phyloP scores from a whole-genome alignment of 306 rosid species.

The Cyamopsis tetragonoloba region DNA sequence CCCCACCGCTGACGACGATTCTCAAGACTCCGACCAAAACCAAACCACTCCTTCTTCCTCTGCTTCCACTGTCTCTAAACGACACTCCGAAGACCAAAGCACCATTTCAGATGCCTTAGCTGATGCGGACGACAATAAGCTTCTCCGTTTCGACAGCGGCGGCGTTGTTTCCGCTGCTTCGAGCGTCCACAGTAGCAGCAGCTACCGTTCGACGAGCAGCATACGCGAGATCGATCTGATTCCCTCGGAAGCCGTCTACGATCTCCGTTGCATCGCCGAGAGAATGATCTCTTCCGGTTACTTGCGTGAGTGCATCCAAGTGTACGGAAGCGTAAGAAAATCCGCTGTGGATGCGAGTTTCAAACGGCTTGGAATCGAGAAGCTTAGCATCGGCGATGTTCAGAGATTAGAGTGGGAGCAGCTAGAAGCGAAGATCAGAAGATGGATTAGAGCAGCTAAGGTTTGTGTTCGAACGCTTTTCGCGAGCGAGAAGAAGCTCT shows the following conservation, averaged over 20 bases:
- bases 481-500: conserved; percentile 84
- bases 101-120: too few species aligned
- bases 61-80: background rate
- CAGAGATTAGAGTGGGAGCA: conserved; percentile 90
- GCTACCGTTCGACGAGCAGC: conserved; percentile 67
- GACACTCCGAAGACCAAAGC: background rate
- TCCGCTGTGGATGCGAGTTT: conserved; percentile 76
- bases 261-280: conserved; percentile 83
- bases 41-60: background rate
- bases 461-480: conserved; percentile 74
- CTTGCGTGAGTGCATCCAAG: conserved; percentile 86
- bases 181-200: conserved; percentile 30
- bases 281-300: conserved; percentile 87
- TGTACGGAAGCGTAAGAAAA: conserved; percentile 84
- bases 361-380: conserved; percentile 68
- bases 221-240: conserved; percentile 96
- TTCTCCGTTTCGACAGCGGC: conserved; percentile 40
- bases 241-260: conserved; percentile 62
- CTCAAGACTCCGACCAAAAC: background rate
- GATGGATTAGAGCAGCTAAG: conserved; percentile 88
- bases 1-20: conserved; percentile 28
- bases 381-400: conserved; percentile 86
- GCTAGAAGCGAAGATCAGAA: conserved; percentile 81
- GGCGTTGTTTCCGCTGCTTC: conserved; percentile 14
- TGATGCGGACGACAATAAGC: conserved; percentile 2